Evolutionary conservation across 768 basidiomycete species (phyloP).

Genomic region (Daedaleopsis sinensis): DNA sequence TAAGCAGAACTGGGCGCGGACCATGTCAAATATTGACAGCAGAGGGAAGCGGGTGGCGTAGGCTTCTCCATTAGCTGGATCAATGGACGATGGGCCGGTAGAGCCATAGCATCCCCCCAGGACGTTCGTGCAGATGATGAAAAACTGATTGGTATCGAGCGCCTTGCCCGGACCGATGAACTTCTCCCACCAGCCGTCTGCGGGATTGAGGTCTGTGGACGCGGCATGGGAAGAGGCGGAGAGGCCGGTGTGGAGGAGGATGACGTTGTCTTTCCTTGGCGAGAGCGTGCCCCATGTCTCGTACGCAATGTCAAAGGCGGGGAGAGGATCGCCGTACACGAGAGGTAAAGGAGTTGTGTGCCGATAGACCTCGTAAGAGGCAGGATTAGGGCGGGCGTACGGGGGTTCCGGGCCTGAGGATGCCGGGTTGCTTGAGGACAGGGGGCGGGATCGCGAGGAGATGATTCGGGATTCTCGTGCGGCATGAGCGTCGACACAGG

Average conservation of each 20-base stretch:
- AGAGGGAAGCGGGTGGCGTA: slow-evolving; percentile 94
- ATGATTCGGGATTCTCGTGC: slow-evolving; percentile 61
- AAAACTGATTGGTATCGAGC: slow-evolving; percentile 91
- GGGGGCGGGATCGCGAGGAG: slow-evolving; percentile 30
- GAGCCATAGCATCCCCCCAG: slow-evolving; percentile 98
- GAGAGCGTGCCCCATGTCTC: slow-evolving; percentile 97
- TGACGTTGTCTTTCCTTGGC: slow-evolving; percentile 77
- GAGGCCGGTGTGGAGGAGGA: slow-evolving; percentile 94
- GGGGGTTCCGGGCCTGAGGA: slow-evolving; percentile 77
- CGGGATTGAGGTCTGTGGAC: slow-evolving; percentile 71
- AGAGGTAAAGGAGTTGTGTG: slow-evolving; percentile 66
- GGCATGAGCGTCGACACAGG: slow-evolving; percentile 85
- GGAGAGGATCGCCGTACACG: slow-evolving; percentile 57
- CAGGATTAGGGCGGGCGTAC: slow-evolving; percentile 78
- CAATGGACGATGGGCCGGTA: slow-evolving; percentile 88
- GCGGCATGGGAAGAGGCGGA: slow-evolving; percentile 96
- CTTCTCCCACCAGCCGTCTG: slow-evolving; percentile 98
- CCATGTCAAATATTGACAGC: slow-evolving; percentile 96
- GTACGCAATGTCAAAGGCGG: slow-evolving; percentile 87
- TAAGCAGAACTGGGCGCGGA: slow-evolving; percentile 86
- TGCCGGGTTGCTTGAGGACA: slow-evolving; percentile 26
- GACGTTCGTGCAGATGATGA: slow-evolving; percentile 94
- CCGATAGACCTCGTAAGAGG: slow-evolving; percentile 71
- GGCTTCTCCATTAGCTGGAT: slow-evolving; percentile 64
- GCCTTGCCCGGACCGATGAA: slow-evolving; percentile 96